Evolutionary conservation across 2,329 filamentous ascomycete genomes (phyloP), one percentile per base, ranked within the genome.

Genomic region (Escovopsis weberi): DNA sequence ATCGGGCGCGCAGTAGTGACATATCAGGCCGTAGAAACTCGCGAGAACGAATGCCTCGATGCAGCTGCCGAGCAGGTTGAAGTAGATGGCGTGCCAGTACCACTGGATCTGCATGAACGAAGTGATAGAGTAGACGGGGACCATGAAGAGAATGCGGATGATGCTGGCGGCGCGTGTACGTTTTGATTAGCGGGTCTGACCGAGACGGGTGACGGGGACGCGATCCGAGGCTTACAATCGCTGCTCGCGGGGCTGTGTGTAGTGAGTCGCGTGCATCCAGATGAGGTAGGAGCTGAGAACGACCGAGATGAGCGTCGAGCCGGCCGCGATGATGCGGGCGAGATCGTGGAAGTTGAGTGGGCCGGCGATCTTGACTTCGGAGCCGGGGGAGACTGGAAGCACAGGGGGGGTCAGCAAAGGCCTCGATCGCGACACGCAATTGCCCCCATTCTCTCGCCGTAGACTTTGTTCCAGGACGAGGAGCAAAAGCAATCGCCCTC

Each of bases 41-140:
- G 83, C 80, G 49, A 93, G 88, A 44, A 85, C 84, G 54, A 93
- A 89, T 10, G 86, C 85, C 64, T 93, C 86, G 60, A 93, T 93
- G 62, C 84, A 89, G 58, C 91, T 82, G 53, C 82, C 78, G 37
- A 89, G 66, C 41, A 91, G 79, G 55, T 85, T 73, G 58, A 82
- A 91, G 64, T 93, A 93, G 44, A 91, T 75, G 39, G 81, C 77
- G 54, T 87, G 74, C 58, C 72, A 75, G 66, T 91, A 89, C 64
- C 74, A 87, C 50, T 73, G 69, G 52, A 85, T 76, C 46, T 78
- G 79, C 33, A 89, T 70, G 56, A 84, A 84, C 32, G 82, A 79
- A 18, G 86, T 79, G 34, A 78, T 67, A 40, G 81, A 71, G 60
- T 93, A 93, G 47, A 93, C 69, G 34, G 86, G 86, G 40, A 93